Percentiles rank a stretch among this genome's conserved stretches.
These are phyloP conservation scores for Pichia sp. DNA, from an alignment of 1,139 yeast species.

Conservation along the genomic window DNA sequence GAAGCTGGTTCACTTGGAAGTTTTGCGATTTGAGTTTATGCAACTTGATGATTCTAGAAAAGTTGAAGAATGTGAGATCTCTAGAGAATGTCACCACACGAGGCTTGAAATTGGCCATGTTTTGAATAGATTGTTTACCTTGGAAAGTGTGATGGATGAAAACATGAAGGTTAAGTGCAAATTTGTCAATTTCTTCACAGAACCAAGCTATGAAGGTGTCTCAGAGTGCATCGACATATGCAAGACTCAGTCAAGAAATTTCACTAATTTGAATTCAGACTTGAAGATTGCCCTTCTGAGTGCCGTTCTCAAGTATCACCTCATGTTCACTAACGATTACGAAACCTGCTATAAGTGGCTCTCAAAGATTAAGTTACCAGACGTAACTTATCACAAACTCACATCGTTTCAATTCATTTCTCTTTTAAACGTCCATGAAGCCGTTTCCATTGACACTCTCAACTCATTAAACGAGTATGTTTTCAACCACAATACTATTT, in stretches of 20 bases:
- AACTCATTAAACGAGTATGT: slow-evolving; percentile 6
- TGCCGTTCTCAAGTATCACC: slow-evolving; percentile 20
- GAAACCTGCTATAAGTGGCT: slow-evolving; percentile 14
- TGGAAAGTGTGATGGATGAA: slow-evolving; percentile 8
- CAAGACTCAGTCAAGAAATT: slow-evolving; percentile 1
- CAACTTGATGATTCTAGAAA: not conserved
- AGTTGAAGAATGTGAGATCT: not conserved
- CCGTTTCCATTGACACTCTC: slow-evolving; percentile 12
- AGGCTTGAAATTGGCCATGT: not conserved
- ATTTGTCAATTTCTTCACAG: slow-evolving; percentile 17
- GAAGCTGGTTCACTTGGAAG: not conserved
- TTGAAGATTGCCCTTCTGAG: slow-evolving; percentile 18
- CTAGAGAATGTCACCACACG: not conserved
- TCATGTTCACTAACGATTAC: slow-evolving; percentile 12
- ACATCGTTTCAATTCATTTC: slow-evolving; percentile 20
- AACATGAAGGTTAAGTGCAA: slow-evolving; percentile 12
- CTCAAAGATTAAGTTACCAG: slow-evolving; percentile 18
- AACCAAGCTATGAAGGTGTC: slow-evolving; percentile 16
- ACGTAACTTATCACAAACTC: slow-evolving; percentile 15
- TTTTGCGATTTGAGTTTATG: not conserved
- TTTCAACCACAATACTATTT: not conserved
- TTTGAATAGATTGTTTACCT: not conserved
- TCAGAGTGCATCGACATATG: slow-evolving; percentile 13
- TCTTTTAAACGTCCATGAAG: slow-evolving; percentile 18
- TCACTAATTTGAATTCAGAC: slow-evolving; percentile 9